phyloP scores from a whole-genome alignment of 2,329 filamentous ascomycete species.

The Thielaviopsis musarum region DNA sequence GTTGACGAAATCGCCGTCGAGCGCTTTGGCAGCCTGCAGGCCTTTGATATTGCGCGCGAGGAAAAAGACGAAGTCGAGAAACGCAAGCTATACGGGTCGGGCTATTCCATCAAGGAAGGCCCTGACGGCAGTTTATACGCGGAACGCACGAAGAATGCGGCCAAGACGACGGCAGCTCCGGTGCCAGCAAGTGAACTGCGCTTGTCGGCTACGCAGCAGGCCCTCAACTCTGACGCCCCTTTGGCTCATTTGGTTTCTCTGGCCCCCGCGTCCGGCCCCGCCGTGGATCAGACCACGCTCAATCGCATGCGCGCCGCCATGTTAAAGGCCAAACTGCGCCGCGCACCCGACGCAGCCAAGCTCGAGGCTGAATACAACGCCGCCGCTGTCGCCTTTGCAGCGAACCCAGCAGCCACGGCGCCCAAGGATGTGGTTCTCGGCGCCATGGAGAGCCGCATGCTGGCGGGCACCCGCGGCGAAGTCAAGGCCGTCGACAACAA shows the following conservation, averaged over 20 bases:
- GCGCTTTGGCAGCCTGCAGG: constrained; percentile 61
- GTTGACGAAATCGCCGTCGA: constrained; percentile 74
- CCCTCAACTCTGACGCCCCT: constrained; percentile 14
- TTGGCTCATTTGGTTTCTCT: not conserved
- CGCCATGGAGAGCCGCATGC: constrained; percentile 76
- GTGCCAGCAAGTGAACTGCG: not conserved
- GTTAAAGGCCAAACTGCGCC: constrained; percentile 85
- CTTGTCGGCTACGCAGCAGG: not conserved
- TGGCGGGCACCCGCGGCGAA: constrained; percentile 58
- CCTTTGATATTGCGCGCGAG: constrained; percentile 85
- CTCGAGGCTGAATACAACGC: constrained; percentile 74
- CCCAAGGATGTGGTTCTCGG: constrained; percentile 48
- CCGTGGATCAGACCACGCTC: constrained; percentile 65
- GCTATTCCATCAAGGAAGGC: constrained; percentile 70
- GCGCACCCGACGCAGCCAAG: constrained; percentile 54
- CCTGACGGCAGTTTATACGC: constrained; percentile 75
- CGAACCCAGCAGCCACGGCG: constrained; percentile 28
- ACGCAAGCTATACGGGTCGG: constrained; percentile 64
- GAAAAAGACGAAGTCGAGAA: constrained; percentile 84
- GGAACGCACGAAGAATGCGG: constrained; percentile 46
- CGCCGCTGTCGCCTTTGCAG: constrained; percentile 44
- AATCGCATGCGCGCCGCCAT: constrained; percentile 86
- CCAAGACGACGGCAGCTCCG: not conserved
- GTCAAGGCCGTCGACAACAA: constrained; percentile 64
- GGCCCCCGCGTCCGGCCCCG: constrained; percentile 26